Base-by-base conservation (phyloP, 1,139 yeast species). In the Candida albicans region DNA sequence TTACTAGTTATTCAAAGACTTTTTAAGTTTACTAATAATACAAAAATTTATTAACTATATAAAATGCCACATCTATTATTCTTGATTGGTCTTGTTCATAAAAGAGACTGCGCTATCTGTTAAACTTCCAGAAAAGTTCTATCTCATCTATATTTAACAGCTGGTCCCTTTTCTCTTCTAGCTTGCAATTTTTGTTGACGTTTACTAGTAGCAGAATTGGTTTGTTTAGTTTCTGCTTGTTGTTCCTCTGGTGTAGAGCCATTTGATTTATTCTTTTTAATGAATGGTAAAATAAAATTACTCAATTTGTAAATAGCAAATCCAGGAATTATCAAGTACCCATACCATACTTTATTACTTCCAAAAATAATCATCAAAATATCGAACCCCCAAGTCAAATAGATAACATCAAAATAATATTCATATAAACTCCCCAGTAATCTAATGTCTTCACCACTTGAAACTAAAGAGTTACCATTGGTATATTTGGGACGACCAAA, bases 381-480 rank as follows among this genome's bases (percentile, higher is more conserved):
- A 52, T 82, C 82, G 50, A 84, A 70, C 12, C 76, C 56, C 75
- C 87, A 75, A 1, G 95, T 87, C 42, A 86, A 63, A 57, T 87
- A 87, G 44, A 88, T 70, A 18, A 87, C 65, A 58, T 88, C 96
- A 57, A 84, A 84, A 65, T 87, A 65, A 67, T 85, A 87, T 61
- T 88, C 96, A 15, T 83, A 84, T 36, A 88, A 67, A 31, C 49
- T 46, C 0, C 96, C 96, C 3, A 67, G 62, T 48, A 82, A 87
- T 38, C 64, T 62, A 48, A 87, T 70, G 56, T 88, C 91, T 37
- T 77, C 81, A 1, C 95, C 96, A 2, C 85, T 61, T 18, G 63
- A 67, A 2, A 77, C 58, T 42, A 87, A 66, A 7, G 13, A 25
- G 10, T 37, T 37, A 14, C 63, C 40, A 55, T 67, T 57, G 5